phyloP scores from a whole-genome alignment of 2,329 filamentous ascomycete species.

The Colletotrichum sp. region DNA sequence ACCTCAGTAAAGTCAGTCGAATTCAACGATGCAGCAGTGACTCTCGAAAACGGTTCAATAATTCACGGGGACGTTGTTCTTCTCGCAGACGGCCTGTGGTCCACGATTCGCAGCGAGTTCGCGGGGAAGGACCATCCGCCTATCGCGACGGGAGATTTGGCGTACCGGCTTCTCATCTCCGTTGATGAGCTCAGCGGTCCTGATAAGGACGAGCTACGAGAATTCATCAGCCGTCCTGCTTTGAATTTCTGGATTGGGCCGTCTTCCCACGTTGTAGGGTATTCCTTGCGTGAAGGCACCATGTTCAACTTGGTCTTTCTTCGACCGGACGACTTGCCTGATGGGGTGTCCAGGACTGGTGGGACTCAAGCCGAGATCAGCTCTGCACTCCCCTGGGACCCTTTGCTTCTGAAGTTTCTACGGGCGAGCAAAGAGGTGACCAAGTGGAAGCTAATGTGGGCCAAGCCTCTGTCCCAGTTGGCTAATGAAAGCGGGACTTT shows the following conservation, averaged over 20 bases:
- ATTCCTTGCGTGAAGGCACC: conserved; percentile 45
- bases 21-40: conserved; percentile 27
- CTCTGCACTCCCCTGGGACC: conserved; percentile 35
- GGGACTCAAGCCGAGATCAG: conserved; percentile 50
- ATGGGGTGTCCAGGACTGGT: conserved; percentile 47
- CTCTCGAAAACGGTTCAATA: conserved; percentile 34
- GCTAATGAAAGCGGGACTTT: conserved; percentile 41
- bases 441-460: conserved; percentile 52
- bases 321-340: background rate
- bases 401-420: conserved; percentile 35
- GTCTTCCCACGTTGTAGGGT: conserved; percentile 52
- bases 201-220: conserved; percentile 36
- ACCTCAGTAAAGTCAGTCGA: background rate
- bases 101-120: conserved; percentile 45
- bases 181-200: conserved; percentile 51
- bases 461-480: conserved; percentile 43
- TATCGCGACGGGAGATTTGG: conserved; percentile 57
- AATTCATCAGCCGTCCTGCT: conserved; percentile 48
- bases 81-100: conserved; percentile 53
- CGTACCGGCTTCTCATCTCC: conserved; percentile 56
- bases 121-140: conserved; percentile 48
- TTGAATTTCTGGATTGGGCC: conserved; percentile 62
- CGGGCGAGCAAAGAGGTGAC: conserved; percentile 39
- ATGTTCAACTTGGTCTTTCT: conserved; percentile 46
- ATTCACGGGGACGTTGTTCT: conserved; percentile 47